phyloP scores from a whole-genome alignment of 148 eudicot species.

The Salicornia ramosissima region DNA sequence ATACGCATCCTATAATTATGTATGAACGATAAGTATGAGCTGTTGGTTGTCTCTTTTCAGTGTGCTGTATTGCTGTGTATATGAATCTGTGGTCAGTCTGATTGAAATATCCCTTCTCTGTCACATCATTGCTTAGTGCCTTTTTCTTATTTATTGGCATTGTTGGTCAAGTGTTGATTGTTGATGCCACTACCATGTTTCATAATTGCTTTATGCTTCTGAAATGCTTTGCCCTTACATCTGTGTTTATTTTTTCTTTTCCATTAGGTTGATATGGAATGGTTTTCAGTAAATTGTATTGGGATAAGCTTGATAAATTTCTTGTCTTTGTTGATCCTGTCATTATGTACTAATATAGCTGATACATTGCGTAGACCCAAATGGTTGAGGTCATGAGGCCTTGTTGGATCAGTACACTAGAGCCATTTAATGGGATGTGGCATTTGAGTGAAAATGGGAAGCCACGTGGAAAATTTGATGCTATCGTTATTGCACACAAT shows the following conservation, averaged over 20 bases:
- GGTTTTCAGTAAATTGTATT: not conserved
- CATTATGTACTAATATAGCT: not conserved
- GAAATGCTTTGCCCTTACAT: not conserved
- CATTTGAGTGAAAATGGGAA: conserved; percentile 84
- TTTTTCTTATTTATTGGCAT: not conserved
- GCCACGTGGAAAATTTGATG: conserved; percentile 81
- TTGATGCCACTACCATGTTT: not conserved
- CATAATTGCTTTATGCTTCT: not conserved
- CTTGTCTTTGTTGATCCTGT: not conserved
- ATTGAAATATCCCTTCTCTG: not conserved
- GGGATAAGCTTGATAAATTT: not conserved
- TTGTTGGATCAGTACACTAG: conserved; percentile 90
- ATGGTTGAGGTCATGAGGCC: conserved; percentile 72
- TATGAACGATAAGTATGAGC: not conserved
- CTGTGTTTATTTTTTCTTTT: not conserved
- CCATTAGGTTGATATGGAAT: not conserved
- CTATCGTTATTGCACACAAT: conserved; percentile 88
- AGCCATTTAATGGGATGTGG: conserved; percentile 94
- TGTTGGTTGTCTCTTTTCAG: not conserved
- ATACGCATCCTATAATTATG: not conserved
- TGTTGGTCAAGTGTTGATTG: not conserved
- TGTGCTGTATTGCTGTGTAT: not conserved
- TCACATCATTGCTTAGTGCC: not conserved
- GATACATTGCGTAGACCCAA: conserved; percentile 41
- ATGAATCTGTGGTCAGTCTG: not conserved